Evolutionary conservation across 345 rosid genomes (phyloP).

Genomic region (Lumnitzera racemosa): DNA sequence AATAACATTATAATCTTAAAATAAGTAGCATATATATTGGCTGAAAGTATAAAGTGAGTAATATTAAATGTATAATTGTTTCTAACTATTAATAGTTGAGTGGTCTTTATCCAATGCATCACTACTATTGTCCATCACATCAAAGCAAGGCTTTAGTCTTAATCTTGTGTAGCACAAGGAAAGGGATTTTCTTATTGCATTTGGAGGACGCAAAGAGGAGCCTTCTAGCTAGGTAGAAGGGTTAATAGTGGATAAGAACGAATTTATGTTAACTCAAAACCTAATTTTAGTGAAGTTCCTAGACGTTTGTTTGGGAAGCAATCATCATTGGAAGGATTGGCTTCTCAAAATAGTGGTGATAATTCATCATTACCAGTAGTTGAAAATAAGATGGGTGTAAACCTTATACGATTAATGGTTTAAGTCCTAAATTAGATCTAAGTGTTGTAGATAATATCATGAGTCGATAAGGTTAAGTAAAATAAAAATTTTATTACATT

Average conservation of each 20-base stretch:
- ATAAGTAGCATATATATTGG: too few species aligned
- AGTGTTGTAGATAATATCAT: too few species aligned
- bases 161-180: conserved; percentile 87
- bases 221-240: conserved; percentile 96
- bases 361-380: too few species aligned
- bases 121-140: conserved; percentile 58
- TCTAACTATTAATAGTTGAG: conserved; percentile 40
- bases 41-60: too few species aligned
- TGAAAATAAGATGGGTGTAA: too few species aligned
- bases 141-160: conserved; percentile 85
- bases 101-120: conserved; percentile 80
- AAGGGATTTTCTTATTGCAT: conserved; percentile 87
- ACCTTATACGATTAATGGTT: too few species aligned
- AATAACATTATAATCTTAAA: too few species aligned
- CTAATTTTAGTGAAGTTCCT: conserved; percentile 39
- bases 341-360: conserved; percentile 40
- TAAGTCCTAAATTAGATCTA: too few species aligned
- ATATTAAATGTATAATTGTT: too few species aligned
- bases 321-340: conserved; percentile 41
- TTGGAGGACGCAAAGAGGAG: conserved; percentile 83
- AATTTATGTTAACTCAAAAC: conserved; percentile 34
- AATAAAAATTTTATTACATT: too few species aligned
- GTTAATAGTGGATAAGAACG: conserved; percentile 63
- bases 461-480: too few species aligned
- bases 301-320: conserved; percentile 46